phyloP scores from a whole-genome alignment of 306 rosid species.

The Crotalaria pallida region DNA sequence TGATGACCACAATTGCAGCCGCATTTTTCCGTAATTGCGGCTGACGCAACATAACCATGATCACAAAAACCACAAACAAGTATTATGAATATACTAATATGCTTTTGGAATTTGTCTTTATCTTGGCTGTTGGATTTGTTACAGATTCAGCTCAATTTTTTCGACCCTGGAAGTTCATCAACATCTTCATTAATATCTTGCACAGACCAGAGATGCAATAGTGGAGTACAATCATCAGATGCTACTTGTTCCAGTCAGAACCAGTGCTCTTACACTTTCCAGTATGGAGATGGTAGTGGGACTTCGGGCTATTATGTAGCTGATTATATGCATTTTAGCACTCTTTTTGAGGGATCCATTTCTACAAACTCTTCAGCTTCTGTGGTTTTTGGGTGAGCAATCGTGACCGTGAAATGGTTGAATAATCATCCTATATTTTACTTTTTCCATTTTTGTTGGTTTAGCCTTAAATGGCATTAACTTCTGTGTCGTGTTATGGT shows the following conservation, averaged over 20 bases:
- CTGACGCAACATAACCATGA: too few relatives aligned
- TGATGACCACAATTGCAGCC: too few relatives aligned
- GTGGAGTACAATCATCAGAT: constrained; percentile 66
- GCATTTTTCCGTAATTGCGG: too few relatives aligned
- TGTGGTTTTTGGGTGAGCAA: constrained; percentile 79
- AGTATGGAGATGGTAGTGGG: constrained; percentile 98
- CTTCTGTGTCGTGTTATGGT: constrained; percentile 28
- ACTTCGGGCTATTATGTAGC: constrained; percentile 83
- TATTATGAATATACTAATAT: neutral
- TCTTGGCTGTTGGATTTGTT: constrained; percentile 20
- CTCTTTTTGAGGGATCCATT: constrained; percentile 52
- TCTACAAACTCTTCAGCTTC: constrained; percentile 70
- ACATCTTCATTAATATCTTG: constrained; percentile 68
- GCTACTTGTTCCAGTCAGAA: constrained; percentile 66
- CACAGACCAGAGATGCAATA: constrained; percentile 67
- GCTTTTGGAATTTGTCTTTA: neutral
- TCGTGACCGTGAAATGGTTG: constrained; percentile 10
- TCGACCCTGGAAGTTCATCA: constrained; percentile 65
- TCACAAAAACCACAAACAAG: too few relatives aligned
- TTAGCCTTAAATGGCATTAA: constrained; percentile 24
- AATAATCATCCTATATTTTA: neutral
- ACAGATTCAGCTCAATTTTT: constrained; percentile 73
- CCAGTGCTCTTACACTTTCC: constrained; percentile 76
- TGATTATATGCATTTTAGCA: constrained; percentile 62
- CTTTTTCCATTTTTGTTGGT: constrained; percentile 1